Evolutionary conservation across 768 basidiomycete species (phyloP).

Genomic region (Pleurotus tuoliensis): DNA sequence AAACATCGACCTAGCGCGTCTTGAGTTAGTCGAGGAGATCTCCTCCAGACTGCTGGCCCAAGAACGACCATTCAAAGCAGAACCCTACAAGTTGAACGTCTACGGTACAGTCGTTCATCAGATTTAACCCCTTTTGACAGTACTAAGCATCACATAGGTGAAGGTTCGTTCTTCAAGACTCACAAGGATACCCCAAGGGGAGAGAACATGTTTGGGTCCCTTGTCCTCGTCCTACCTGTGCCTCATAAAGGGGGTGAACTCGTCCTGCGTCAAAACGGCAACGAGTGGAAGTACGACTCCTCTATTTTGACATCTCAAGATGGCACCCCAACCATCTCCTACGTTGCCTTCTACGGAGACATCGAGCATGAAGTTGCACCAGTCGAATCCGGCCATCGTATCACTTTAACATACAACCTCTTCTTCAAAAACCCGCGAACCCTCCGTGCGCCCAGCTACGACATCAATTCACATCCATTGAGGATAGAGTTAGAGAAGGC

Average conservation of each 20-base stretch:
- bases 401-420: slow-evolving; percentile 41
- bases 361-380: slow-evolving; percentile 36
- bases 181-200: slow-evolving; percentile 46
- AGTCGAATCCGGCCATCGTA: slow-evolving; percentile 32
- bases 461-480: slow-evolving; percentile 4
- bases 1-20: slow-evolving; percentile 17
- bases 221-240: slow-evolving; percentile 48
- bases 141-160: slow-evolving; percentile 19
- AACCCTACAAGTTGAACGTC: slow-evolving; percentile 34
- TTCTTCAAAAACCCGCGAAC: slow-evolving; percentile 30
- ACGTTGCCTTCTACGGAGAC: slow-evolving; percentile 33
- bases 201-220: slow-evolving; percentile 45
- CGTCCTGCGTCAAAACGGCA: slow-evolving; percentile 28
- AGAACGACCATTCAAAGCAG: slow-evolving; percentile 16
- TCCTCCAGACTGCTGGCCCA: slow-evolving; percentile 14
- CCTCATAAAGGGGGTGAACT: slow-evolving; percentile 41
- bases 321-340: slow-evolving; percentile 61
- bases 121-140: not conserved
- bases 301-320: slow-evolving; percentile 28
- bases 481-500: slow-evolving; percentile 19
- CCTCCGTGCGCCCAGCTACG: slow-evolving; percentile 38
- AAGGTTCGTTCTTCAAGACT: slow-evolving; percentile 45
- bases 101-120: slow-evolving; percentile 23
- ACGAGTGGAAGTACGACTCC: slow-evolving; percentile 37
- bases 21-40: slow-evolving; percentile 23